Evolutionary conservation across 78 protist species (phyloP).

Genomic region (Paratrimastix pyriformis): DNA sequence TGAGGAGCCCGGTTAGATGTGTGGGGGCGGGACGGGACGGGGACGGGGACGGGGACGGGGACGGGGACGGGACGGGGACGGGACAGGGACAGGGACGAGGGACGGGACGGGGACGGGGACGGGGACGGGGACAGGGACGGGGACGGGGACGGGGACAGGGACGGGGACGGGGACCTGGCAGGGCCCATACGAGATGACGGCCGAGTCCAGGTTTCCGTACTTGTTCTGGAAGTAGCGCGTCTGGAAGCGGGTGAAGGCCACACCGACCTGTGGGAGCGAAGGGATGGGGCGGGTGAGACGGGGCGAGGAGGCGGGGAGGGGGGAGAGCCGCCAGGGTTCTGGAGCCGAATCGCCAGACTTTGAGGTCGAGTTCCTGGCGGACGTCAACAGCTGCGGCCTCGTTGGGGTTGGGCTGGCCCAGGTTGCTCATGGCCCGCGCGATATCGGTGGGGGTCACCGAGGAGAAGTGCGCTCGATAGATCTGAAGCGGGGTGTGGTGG

Average conservation of each 20-base stretch:
- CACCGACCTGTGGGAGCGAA: constrained; percentile 34
- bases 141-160: too few species aligned
- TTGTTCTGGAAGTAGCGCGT: constrained; percentile 18
- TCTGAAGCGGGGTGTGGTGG: background rate
- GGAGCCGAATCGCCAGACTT: too few species aligned
- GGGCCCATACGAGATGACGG: constrained; percentile 50
- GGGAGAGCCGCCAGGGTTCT: too few species aligned
- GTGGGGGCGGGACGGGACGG: too few species aligned
- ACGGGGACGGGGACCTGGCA: constrained; percentile 47
- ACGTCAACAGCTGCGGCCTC: constrained; percentile 50
- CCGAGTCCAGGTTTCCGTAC: background rate
- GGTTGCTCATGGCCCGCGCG: constrained; percentile 21
- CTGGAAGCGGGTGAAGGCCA: constrained; percentile 52
- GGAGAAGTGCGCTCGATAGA: constrained; percentile 43
- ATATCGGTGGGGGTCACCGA: constrained; percentile 31
- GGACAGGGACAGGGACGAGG: too few species aligned
- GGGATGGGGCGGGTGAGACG: too few species aligned
- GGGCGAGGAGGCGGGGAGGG: too few species aligned
- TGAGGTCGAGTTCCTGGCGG: constrained; percentile 45
- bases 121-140: too few species aligned
- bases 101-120: too few species aligned
- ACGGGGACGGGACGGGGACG: too few species aligned
- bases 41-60: too few species aligned
- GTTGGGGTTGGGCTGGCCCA: constrained; percentile 33
- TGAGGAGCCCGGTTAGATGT: too few species aligned